Evolutionary conservation across 106 monocot genomes (phyloP), one percentile per base, ranked within the genome.

Genomic region (Acorus gramineus): DNA sequence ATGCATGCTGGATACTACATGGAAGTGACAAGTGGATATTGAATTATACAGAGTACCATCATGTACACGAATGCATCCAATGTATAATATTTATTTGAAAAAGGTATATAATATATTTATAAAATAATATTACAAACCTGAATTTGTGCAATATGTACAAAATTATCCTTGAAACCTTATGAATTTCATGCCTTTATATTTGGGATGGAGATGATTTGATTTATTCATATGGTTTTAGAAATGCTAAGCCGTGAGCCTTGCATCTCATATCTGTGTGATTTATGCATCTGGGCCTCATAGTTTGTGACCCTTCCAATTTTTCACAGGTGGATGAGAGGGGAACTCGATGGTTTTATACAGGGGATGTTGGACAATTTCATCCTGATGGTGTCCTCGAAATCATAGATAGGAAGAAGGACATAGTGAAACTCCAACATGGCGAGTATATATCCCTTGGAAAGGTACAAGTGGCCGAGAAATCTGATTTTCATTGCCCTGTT

Each of bases 371-470:
- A 4, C 81, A 77, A 63, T 73, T 89, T 68, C 84, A 85, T 49
- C 66, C 81, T 49, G 89, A 89, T 69, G 89, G 84, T 13, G 81
- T 79, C 66, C 85, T 85, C 14, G 81, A 89, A 64, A 82, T 89
- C 52, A 89, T 85, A 57, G 89, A 89, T 47, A 66, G 82, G 9
- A 89, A 89, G 60, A 81, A 89, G 51, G 84, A 89, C 69, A 85
- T 85, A 8, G 89, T 89, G 12, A 89, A 89, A 66, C 89, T 89
- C 53, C 89, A 89, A 52, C 89, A 89, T 72, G 89, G 89, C 43
- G 89, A 89, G 56, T 89, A 89, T 69, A 49, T 89, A 7, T 89
- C 89, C 14, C 77, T 89, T 46, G 81, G 85, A 69, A 89, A 89
- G 85, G 85, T 89, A 77, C 44, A 44, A 44, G 43, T 13, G 28